Evolutionary conservation across 352 stramenopile species (phyloP), one percentile per base, ranked within the genome.

Genomic region (Pythium scleroteichum): DNA sequence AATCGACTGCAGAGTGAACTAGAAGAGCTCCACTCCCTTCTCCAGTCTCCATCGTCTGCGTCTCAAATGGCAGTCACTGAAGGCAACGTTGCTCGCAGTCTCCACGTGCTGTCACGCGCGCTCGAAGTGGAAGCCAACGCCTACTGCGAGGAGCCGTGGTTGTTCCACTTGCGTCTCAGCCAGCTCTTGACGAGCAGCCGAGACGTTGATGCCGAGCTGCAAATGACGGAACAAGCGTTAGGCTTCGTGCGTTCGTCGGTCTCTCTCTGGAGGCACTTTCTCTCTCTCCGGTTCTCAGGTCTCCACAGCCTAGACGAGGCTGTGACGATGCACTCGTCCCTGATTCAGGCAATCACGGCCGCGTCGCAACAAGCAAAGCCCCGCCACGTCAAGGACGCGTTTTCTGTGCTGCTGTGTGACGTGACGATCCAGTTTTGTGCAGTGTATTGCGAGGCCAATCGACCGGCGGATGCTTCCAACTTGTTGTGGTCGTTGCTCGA

Each of bases 101-200:
- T 79, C 7, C 56, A 68, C 16, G 71, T 58, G 32, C 57, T 79
- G 22, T 73, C 71, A 32, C 53, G 68, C 16, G 71, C 71, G 3
- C 42, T 79, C 5, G 71, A 79, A 47, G 39, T 79, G 29, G 71
- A 79, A 41, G 52, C 52, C 13, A 79, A 79, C 35, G 71, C 71
- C 19, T 76, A 73, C 29, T 74, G 55, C 13, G 71, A 76, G 45
- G 68, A 62, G 24, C 51, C 76, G 20, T 79, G 71, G 71, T 35
- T 74, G 5, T 44, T 73, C 19, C 69, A 79, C 16, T 44, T 79
- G 22, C 68, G 63, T 16, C 39, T 79, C 22, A 69, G 68, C 17
- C 45, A 47, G 8, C 33, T 74, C 0, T 39, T 74, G 2, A 46
- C 42, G 1, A 42, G 20, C 4, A 46, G 58, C 9, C 55, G 59